Base-by-base conservation (phyloP, 768 basidiomycete species). In the Zangia roseola region DNA sequence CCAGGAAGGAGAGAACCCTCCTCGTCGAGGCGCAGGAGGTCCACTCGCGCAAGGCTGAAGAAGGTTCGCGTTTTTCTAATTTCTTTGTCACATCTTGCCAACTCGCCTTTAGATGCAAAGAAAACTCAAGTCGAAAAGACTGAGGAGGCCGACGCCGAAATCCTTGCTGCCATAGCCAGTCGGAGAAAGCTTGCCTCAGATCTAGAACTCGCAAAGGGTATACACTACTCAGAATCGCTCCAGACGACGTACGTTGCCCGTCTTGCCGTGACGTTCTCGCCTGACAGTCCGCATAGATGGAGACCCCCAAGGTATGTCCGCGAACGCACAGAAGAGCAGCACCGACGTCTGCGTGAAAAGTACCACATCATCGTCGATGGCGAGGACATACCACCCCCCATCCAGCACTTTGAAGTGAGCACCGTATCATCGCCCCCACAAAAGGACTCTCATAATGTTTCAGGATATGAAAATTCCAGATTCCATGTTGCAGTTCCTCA, bases 381-480 rank as follows among this genome's bases (percentile, higher is more conserved):
- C 12, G 88, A 97, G 50, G 82, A 93, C 60, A 76, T 98, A 25
- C 95, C 97, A 2, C 92, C 93, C 9, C 93, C 97, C 1, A 95
- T 97, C 43, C 85, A 89, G 51, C 82, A 86, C 54, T 98, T 98
- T 70, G 77, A 75, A 26, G 91, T 91, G 65, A 50, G 71, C 60
- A 21, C 5, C 6, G 0, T 14, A 26, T 46, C 20, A 9, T 0
- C 24, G 20, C 19, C n/a, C 19, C 17, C 20, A 25, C 40, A 16
- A 10, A 20, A 53, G 55, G 26, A 49, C 57, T 45, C 40, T 54
- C 33, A 50, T 57, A 40, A 47, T 51, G 33, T 40, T 42, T 30
- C 50, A 94, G 89, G 95, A 98, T 64, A 99, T 99, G 97, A 98
- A 97, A 75, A 85, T 99, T n/a, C 97, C 95, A 7, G 79, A 80